Evolutionary conservation across 2,329 filamentous ascomycete genomes (phyloP).

Genomic region (Scytalidium lignicola): DNA sequence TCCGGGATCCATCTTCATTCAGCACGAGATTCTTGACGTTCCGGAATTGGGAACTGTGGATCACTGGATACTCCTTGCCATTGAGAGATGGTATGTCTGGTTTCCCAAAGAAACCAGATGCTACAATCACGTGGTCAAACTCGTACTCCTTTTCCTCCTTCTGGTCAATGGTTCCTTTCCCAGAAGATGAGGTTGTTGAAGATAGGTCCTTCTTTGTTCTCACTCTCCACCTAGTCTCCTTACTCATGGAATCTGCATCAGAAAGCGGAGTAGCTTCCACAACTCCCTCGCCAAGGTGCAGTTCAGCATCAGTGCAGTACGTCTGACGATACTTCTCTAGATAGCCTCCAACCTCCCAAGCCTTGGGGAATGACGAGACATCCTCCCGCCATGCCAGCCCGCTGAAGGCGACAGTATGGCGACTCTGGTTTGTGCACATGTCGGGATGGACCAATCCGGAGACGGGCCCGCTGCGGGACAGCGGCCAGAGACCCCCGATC

Average conservation of each 20-base stretch:
- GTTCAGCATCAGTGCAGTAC: slow-evolving; percentile 36
- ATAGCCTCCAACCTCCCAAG: slow-evolving; percentile 73
- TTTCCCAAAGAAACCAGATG: slow-evolving; percentile 71
- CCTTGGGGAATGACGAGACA: slow-evolving; percentile 64
- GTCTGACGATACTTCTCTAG: slow-evolving; percentile 55
- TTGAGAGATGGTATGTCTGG: slow-evolving; percentile 45
- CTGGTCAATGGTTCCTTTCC: not conserved
- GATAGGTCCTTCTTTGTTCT: not conserved
- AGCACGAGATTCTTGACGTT: slow-evolving; percentile 44
- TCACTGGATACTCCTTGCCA: slow-evolving; percentile 36
- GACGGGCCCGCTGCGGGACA: slow-evolving; percentile 38
- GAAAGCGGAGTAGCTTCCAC: slow-evolving; percentile 4
- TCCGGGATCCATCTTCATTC: slow-evolving; percentile 26
- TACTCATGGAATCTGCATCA: not conserved
- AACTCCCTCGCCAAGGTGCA: slow-evolving; percentile 14
- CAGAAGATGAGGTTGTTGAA: not conserved
- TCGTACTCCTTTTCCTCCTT: slow-evolving; percentile 5
- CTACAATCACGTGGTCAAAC: slow-evolving; percentile 69
- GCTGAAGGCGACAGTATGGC: slow-evolving; percentile 67
- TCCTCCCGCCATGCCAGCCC: slow-evolving; percentile 65
- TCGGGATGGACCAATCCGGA: slow-evolving; percentile 54
- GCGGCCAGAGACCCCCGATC: slow-evolving; percentile 76
- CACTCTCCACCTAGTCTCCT: not conserved
- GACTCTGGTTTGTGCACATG: slow-evolving; percentile 70
- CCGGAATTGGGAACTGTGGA: slow-evolving; percentile 67